Percentiles rank a stretch among this genome's conserved stretches.
phyloP scores from a whole-genome alignment of 208 protist genomes.

The Leishmania martiniquensis region DNA sequence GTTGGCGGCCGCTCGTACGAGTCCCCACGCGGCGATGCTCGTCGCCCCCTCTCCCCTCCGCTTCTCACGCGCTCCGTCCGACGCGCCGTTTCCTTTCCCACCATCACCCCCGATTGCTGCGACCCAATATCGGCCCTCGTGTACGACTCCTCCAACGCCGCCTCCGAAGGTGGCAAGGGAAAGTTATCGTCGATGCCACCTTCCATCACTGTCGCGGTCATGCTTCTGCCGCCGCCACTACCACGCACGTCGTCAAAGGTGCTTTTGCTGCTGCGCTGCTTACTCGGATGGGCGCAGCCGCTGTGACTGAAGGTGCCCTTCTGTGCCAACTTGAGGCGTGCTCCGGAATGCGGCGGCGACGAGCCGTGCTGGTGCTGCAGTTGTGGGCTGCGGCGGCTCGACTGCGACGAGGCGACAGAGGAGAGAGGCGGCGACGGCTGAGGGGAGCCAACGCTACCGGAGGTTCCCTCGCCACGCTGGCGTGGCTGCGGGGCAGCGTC shows the following conservation, averaged over 20 bases:
- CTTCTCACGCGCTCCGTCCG: neutral
- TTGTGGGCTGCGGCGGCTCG: neutral
- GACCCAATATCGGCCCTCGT: neutral
- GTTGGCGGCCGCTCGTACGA: neutral
- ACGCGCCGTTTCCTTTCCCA: neutral
- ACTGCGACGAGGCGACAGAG: conserved; percentile 1
- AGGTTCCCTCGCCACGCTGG: neutral
- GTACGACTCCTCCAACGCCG: conserved; percentile 5
- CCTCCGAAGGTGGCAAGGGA: conserved; percentile 21
- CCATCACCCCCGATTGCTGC: neutral
- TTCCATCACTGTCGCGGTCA: neutral
- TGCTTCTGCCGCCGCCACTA: neutral
- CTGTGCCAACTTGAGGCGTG: neutral
- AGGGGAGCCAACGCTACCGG: neutral
- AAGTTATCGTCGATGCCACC: conserved; percentile 20
- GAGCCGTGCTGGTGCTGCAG: conserved; percentile 8
- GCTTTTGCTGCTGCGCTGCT: neutral
- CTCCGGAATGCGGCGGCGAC: neutral
- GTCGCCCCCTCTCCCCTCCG: neutral
- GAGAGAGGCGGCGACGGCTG: conserved; percentile 1
- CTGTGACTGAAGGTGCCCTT: neutral
- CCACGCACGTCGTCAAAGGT: neutral
- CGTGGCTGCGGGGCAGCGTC: neutral
- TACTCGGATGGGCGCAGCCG: neutral
- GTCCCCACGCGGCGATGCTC: neutral